Base-by-base conservation (phyloP, 208 protist species). In the Trypanosoma mega region DNA sequence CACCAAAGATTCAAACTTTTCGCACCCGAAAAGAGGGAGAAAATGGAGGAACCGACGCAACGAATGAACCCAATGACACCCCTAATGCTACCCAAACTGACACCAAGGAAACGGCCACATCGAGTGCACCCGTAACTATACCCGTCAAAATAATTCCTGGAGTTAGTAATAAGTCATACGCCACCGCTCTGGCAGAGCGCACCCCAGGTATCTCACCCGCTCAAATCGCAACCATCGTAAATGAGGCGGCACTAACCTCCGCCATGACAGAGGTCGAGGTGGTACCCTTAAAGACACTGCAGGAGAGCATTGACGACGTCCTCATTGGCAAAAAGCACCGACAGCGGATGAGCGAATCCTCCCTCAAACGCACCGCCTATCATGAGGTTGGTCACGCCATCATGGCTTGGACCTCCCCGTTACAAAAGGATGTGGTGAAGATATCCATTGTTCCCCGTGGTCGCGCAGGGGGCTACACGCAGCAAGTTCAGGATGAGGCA, bases 371-470 rank as follows among this genome's bases (percentile, higher is more conserved):
- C 24, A 97, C 92, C 9, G 97, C 98, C 0, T 99, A 98, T 61
- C 98, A 99, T 82, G 98, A 99, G 72, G 94, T 94, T 7, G 97
- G 98, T 11, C 98, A 99, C 76, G 94, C 95, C 24, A 82, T 99
- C 33, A 96, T 99, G 67, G 89, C 97, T 0, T 97, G 92, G 90
- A 71, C 72, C 14, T 82, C 66, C 33, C 84, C 92, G 8, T 59
- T 92, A 26, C 92, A 97, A 68, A 96, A 89, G 63, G 88, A 95
- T 37, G 92, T 97, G 20, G 76, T 96, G 20, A 97, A 97, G 68
- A 79, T 97, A 31, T 94, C 86, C 62, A 96, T 97, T 58, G 93
- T 95, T 65, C 92, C 92, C 2, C 82, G 92, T 50, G 92, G 92
- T 8, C 71, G 80, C 3, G 89, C 92, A 11, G 90, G 89, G 14